These are phyloP conservation scores for Volvox carteri DNA, from an alignment of 163 green algal species.

Conservation along the genomic window DNA sequence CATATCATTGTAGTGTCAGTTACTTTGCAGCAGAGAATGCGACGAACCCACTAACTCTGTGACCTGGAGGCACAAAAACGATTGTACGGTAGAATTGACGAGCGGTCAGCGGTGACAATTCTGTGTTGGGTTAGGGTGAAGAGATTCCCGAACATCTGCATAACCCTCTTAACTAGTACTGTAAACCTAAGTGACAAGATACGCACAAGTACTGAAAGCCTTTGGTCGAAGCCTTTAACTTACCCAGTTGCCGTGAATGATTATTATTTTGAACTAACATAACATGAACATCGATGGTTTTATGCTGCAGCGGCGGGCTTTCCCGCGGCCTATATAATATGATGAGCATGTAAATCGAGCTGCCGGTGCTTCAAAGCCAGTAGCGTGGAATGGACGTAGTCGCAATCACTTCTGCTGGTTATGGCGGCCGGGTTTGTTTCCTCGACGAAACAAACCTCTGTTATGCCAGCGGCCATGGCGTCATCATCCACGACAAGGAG, in stretches of 20 bases:
- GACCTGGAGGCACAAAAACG: neutral
- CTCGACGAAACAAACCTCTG: conserved; percentile 36
- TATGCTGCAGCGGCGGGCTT: neutral
- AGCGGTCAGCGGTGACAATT: neutral
- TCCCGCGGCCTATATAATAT: conserved; percentile 7
- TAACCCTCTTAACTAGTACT: neutral
- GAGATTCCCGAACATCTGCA: neutral
- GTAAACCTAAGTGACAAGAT: neutral
- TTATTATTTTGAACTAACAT: neutral
- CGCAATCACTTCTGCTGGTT: conserved; percentile 27
- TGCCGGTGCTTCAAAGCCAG: neutral
- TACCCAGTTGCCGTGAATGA: too few species aligned
- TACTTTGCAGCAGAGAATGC: neutral
- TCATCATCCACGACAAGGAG: conserved; percentile 53
- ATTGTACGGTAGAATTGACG: neutral
- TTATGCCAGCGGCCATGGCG: conserved; percentile 50
- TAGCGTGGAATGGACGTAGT: conserved; percentile 34
- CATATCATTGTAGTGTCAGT: neutral
- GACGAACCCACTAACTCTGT: neutral
- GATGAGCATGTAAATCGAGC: conserved; percentile 13
- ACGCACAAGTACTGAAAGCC: neutral
- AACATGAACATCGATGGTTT: neutral
- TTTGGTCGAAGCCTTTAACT: neutral
- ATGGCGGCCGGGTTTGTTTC: conserved; percentile 48
- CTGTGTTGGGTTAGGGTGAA: neutral